Evolutionary conservation across 495 filamentous ascomycete genomes (phyloP), one percentile per base, ranked within the genome.

Genomic region (Lasiosphaeria hispida): DNA sequence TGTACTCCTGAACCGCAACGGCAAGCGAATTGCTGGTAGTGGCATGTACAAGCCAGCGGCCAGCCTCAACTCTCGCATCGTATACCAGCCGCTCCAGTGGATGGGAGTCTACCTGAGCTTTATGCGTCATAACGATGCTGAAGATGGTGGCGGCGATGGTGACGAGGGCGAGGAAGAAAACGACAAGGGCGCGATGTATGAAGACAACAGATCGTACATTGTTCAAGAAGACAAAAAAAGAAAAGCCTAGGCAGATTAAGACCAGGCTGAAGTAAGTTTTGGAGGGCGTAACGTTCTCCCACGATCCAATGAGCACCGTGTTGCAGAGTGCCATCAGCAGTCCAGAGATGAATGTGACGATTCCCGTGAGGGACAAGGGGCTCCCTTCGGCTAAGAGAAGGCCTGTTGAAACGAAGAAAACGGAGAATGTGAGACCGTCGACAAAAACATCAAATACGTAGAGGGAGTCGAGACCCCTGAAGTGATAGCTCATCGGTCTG

Each of bases 1-100:
- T 72, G 68, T 90, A 89, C 65, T 85, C 81, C 6, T 71, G 64
- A 2, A 82, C 80, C 1, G 84, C 84, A 15, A 79, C 72, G 2
- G 71, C 71, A 7, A 87, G 60, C 0, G 77, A 81, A 17, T 79
- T 73, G 58, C 78, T 81, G 23, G 72, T 61, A 59, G 77, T 67
- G 62, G 84, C 74, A 55, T 75, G 67, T 4, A 63, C 57, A 36
- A 69, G 70, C 72, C 70, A 83, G 18, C 68, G 71, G 54, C 70
- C 73, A 9, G 71, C 77, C 69, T 74, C 72, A 13, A 77, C 62
- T 15, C 81, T 75, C 10, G 75, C 75, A 48, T 79, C 72, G 23
- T 77, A 74, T 4, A 87, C 77, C 23, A 86, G 62, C 8, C 69
- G 63, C n/a, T 72, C 63, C n/a, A 85, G 67, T 0, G 83, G 83